Base-by-base conservation (phyloP, 768 basidiomycete genomes). In the Phaffia australis region DNA sequence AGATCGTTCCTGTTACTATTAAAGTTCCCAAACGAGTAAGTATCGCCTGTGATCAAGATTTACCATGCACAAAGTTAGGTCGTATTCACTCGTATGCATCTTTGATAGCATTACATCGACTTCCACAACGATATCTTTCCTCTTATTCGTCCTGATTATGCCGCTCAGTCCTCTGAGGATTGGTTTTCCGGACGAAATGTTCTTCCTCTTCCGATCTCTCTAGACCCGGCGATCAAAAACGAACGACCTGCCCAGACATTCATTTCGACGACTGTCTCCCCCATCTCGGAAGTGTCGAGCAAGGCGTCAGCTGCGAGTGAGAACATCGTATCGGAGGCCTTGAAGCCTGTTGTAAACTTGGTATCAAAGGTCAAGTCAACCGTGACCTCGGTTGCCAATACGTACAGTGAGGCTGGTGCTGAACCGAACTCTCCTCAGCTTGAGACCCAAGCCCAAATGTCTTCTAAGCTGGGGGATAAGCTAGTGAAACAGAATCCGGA, bases 51-150 rank as follows among this genome's bases (percentile, higher is more conserved):
- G 30, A 46, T 16, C 23, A 16, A 23, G 19, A 48, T 11, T 46
- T 18, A 9, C 6, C 14, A 59, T 59, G 4, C 16, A 5, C 35
- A 32, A n/a, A 35, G 27, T 35, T 25, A 42, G 35, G 35, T 35
- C 14, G 11, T 18, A 23, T 16, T 7, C 42, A 21, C 42, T 42
- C 15, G 21, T n/a, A 16, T 54, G 18, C 16, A n/a, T 54, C 4
- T 54, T 5, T 54, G 16, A 27, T n/a, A 62, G 60, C 75, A 75
- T 57, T 71, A 77, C 56, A 71, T 79, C 51, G 78, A 79, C 66
- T 79, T 74, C 56, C 75, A 77, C 66, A 64, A 71, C 9, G 76
- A 77, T 42, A 64, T 77, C 32, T 77, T 71, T 58, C 78, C 78
- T n/a, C 66, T 69, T 0, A 63, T 69, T 8, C 19, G 56, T 1